Evolutionary conservation across 208 protist genomes (phyloP), one percentile per base, ranked within the genome.

Genomic region (Acanthamoeba lenticulata): DNA sequence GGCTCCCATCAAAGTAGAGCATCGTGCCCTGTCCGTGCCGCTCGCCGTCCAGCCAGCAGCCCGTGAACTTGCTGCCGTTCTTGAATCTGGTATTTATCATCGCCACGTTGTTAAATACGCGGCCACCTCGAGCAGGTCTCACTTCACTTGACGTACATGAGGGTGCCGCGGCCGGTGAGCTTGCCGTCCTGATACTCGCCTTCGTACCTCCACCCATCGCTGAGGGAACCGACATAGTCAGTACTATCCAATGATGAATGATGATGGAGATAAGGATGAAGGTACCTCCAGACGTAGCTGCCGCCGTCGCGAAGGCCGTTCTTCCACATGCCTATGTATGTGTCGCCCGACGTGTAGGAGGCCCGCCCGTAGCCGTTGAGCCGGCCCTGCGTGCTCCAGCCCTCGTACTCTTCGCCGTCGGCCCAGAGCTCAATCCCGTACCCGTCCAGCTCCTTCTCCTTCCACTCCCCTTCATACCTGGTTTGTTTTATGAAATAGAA

Each of bases 241-340:
- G 21, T n/a, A 72, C 2, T 34, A 9, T n/a, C 21, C 32, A 9
- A 72, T 13, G 62, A n/a, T 29, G 19, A 72, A n/a, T 32, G 21
- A 72, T 19, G 11, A 72, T 9, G 49, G 49, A 27, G 3, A 55
- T 9, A 21, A 55, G 49, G 52, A 60, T 17, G 19, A n/a, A 17
- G 32, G 34, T 19, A 77, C 65, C 65, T 88, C 79, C 79, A 88
- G 0, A 88, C 79, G 24, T 88, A 88, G 17, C 45, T 40, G 45
- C 79, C 79, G 2, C 79, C 79, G 42, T 88, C 79, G 29, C 79
- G 42, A 13, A 88, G 79, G 4, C 79, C 79, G 79, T 88, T 88
- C 44, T 88, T 88, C 79, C 79, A 88, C 47, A 62, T 49, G 45
- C 79, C 79, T 88, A 88, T 88, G 79, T 88, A 88, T 60, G 79